A percentile compares a stretch with the other conserved stretches of the same genome.
Evolutionary conservation across 257 asterid genomes (phyloP).

Genomic region (Prunella vulgaris): DNA sequence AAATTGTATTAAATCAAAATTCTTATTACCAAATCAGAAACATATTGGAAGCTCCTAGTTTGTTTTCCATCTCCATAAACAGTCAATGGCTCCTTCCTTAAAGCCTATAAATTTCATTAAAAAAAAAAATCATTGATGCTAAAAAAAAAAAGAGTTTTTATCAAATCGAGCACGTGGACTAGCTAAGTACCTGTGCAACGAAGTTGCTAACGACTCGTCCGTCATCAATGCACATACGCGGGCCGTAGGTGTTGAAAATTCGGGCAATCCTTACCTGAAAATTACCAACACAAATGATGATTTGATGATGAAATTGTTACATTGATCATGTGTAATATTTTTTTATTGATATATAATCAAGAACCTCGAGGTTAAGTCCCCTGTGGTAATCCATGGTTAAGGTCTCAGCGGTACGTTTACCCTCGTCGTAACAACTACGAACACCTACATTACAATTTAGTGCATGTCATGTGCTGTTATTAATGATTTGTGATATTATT

Average conservation of each 20-base stretch:
- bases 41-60: conserved; percentile 91
- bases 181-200: conserved; percentile 81
- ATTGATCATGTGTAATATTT: neutral
- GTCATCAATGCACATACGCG: conserved; percentile 91
- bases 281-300: neutral
- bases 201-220: conserved; percentile 96
- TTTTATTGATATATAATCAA: neutral
- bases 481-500: too few relatives aligned
- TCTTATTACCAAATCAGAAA: conserved; percentile 75
- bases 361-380: conserved; percentile 79
- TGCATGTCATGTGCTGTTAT: too few relatives aligned
- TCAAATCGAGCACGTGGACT: neutral
- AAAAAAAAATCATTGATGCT: neutral
- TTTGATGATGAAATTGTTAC: neutral
- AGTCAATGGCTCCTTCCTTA: conserved; percentile 74
- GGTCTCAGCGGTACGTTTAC: conserved; percentile 87
- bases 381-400: conserved; percentile 89
- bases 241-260: conserved; percentile 91
- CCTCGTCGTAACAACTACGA: conserved; percentile 90
- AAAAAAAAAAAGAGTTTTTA: neutral
- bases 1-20: neutral
- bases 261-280: conserved; percentile 80
- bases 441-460: too few relatives aligned
- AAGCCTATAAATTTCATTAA: conserved; percentile 47
- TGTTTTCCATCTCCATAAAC: conserved; percentile 96